Evolutionary conservation across 352 stramenopile species (phyloP), one percentile per base, ranked within the genome.

Genomic region (Globisporangium irregulare): DNA sequence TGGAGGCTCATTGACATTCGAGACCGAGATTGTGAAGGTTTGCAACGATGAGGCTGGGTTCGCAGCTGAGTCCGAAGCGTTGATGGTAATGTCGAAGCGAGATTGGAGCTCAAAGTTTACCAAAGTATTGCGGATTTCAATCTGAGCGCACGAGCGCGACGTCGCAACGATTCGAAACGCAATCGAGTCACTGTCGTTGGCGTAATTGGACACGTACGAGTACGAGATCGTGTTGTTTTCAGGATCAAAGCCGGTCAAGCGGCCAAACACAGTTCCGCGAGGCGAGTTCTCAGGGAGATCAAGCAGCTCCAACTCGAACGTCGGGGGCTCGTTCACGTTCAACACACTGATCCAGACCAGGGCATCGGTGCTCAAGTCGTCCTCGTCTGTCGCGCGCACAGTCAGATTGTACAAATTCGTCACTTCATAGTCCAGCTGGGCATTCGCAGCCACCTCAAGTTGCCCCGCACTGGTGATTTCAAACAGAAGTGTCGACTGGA

Each of bases 161-260:
- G 72, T n/a, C 24, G 74, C 55, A 1, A 87, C 62, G 29, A 87
- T 50, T 38, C 81, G 73, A 20, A 90, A 89, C 18, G 63, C 69
- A 22, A 55, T 73, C 20, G 15, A 65, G 14, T 78, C 69, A 5
- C 24, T 43, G 7, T 76, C 64, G 36, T 38, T 59, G 18, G 22
- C 64, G 15, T 84, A 75, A 4, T 57, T 76, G 3, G 77, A 81
- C 1, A 51, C 51, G 46, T 78, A 78, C 1, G 70, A 56, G 43
- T 78, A 89, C 15, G 59, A 63, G 0, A 87, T 59, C 1, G 75
- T 83, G 27, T 83, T 68, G 24, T 87, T 90, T 59, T 90, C 81
- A 20, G 81, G 79, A 62, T 90, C 81, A 18, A 68, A 76, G 1
- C 73, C 79, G 56, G 61, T 62, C 2, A 90, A 24, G 2, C 68